Evolutionary conservation across 768 basidiomycete species (phyloP).

Genomic region (Lactarius sp.): DNA sequence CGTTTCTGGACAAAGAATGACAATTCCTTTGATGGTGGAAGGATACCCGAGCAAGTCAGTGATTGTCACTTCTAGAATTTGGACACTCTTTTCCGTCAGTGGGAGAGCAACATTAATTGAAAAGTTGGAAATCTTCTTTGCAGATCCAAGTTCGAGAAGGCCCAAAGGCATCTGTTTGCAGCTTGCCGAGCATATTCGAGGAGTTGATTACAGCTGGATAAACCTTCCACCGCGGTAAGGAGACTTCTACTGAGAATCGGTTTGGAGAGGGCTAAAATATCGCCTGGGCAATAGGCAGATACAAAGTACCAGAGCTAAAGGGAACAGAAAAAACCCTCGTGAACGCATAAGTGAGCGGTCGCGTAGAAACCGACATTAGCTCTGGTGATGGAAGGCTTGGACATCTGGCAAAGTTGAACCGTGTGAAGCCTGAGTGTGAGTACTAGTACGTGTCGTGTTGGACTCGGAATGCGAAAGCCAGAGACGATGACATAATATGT

Average conservation of each 20-base stretch:
- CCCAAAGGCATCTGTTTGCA: background rate
- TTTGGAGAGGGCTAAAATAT: background rate
- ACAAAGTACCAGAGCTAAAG: background rate
- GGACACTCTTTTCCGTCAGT: slow-evolving; percentile 3
- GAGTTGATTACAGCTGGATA: slow-evolving; percentile 1
- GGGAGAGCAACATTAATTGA: slow-evolving; percentile 13
- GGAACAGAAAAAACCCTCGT: background rate
- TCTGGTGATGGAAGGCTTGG: slow-evolving; percentile 3
- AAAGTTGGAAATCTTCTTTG: slow-evolving; percentile 6
- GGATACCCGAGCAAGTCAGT: slow-evolving; percentile 4
- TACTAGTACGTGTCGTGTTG: no score
- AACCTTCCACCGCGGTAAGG: slow-evolving; percentile 13
- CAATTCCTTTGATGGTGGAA: slow-evolving; percentile 12
- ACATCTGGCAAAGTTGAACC: background rate
- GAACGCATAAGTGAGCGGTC: background rate
- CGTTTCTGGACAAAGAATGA: slow-evolving; percentile 20
- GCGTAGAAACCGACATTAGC: slow-evolving; percentile 4
- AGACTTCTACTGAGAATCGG: background rate
- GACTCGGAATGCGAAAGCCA: no score
- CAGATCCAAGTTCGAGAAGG: slow-evolving; percentile 22
- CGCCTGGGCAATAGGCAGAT: background rate
- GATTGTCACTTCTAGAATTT: slow-evolving; percentile 4
- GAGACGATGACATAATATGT: background rate
- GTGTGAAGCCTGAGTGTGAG: background rate
- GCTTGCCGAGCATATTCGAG: background rate